Percentiles rank a stretch among this genome's conserved stretches.
These are phyloP conservation scores for Boletus barrowsii DNA, from an alignment of 768 basidiomycete species.

Conservation along the genomic window DNA sequence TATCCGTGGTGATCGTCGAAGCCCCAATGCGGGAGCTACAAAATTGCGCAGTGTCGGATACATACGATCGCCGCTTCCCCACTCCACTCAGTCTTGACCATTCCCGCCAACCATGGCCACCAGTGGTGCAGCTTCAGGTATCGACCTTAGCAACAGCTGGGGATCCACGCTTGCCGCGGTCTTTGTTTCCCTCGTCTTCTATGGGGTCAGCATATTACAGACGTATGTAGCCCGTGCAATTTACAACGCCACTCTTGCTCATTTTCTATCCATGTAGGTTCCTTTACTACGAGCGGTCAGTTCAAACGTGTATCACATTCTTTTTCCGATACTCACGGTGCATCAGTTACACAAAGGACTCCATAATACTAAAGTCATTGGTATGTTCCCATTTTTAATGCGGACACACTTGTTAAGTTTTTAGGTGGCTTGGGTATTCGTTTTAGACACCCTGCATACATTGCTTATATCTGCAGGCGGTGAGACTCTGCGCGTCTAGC, in stretches of 20 bases:
- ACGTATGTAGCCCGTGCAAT: constrained; percentile 13
- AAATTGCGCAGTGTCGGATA: not conserved
- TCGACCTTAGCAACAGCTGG: constrained; percentile 16
- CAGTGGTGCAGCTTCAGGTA: not conserved
- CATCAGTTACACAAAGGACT: constrained; percentile 17
- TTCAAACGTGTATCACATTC: not conserved
- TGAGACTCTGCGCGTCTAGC: not conserved
- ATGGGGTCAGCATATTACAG: constrained; percentile 25
- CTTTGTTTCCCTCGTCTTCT: constrained; percentile 21
- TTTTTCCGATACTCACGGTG: not conserved
- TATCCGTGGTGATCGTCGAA: constrained; percentile 13
- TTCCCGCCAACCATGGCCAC: constrained; percentile 10
- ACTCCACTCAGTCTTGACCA: not conserved
- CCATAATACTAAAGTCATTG: constrained; percentile 11
- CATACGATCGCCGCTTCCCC: not conserved
- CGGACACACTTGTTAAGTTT: not conserved
- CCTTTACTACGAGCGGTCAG: constrained; percentile 25
- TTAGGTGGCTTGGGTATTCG: constrained; percentile 23
- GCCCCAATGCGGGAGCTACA: constrained; percentile 6
- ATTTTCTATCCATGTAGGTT: constrained; percentile 11
- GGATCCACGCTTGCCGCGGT: constrained; percentile 22
- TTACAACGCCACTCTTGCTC: not conserved
- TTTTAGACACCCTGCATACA: constrained; percentile 16
- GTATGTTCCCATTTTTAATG: not conserved
- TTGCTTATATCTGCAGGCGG: constrained; percentile 18